Base-by-base conservation (phyloP, 805 yeast genomes). In the Saturnispora ahearnii region DNA sequence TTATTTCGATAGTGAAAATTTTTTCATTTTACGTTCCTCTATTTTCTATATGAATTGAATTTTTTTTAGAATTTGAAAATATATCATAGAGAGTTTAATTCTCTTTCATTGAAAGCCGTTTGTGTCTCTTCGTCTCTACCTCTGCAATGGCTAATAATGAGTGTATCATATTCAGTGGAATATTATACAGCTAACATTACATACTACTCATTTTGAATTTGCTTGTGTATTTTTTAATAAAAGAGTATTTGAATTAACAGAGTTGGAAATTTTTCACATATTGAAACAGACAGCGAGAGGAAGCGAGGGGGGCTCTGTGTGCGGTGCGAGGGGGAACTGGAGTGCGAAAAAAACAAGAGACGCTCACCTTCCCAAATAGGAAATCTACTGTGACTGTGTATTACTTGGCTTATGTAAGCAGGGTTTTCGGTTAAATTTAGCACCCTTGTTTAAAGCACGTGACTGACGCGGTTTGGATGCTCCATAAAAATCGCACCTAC, bases 141-240 rank as follows among this genome's bases (percentile, higher is more conserved):
- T 26, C 29, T 26, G 6, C 29, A 26, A 26, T 26, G 29, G 1
- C 9, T 26, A 26, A 6, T 26, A 26, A 26, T 26, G 29, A 26
- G 29, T 26, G 29, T 26, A 26, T 26, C 9, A 6, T 26, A 26
- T 26, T 26, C 29, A 26, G 6, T 26, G 29, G 29, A 26, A 26
- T 26, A 26, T 6, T 26, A 26, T 26, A 26, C 29, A 6, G 29
- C 29, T 26, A 26, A 6, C 18, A 26, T 31, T 47, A 47, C 50
- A 47, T 47, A 47, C 50, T 47, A 47, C 50, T 36, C 50, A 47
- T 47, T 47, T 47, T 47, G 45, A 47, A 30, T 41, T 47, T 40
- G 26, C 13, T 36, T 36, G 40, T 47, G 45, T 47, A 33, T 24
- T 33, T 30, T 42, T 40, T 13, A 15, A 30, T 31, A 15, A 22